Evolutionary conservation across 2,329 filamentous ascomycete genomes (phyloP), one percentile per base, ranked within the genome.

Genomic region (Penicillium occitanis): DNA sequence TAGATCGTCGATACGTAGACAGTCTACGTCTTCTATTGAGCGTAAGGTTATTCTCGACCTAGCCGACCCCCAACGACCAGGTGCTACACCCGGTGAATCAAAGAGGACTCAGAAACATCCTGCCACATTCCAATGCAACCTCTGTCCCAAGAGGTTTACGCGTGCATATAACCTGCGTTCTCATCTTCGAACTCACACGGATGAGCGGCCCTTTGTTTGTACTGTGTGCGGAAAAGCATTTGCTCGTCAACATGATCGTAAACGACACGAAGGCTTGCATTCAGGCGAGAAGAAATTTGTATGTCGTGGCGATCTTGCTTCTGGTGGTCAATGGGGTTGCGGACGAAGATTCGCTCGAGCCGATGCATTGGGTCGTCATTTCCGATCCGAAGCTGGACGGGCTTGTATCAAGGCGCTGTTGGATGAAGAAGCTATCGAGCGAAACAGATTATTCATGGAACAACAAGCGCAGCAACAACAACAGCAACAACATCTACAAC

Each of bases 231-330:
- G 92, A 62, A 99, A 99, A 78, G 95, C 95, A 0, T 99, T 99
- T 80, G 95, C 95, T 5, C 90, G 95, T 30, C 95, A 99, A 75
- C 95, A 99, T 75, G 95, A 99, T 76, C 90, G 95, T 55, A 99
- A 99, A 80, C 90, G 95, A 46, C 95, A 99, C 78, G 95, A 99
- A 80, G 93, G 94, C 46, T 82, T 99, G 50, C 95, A 99, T 75
- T 96, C 92, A 0, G 95, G 95, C 50, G 95, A 99, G 81, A 99
- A 98, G 87, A 98, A 97, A 75, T 99, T 98, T 76, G 91, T 98
- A 7, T 99, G 95, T 80, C 93, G 92, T 71, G 95, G 95, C 63
- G 91, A 93, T 66, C 87, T 99, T 60, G 93, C 94, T 71, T 88
- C 88, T 1, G 89, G 90, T 57, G 90, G 90, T 5, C 88, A 91